A percentile compares a stretch with the other conserved stretches of the same genome.
These are phyloP conservation scores for Castanospermum australe DNA, from an alignment of 306 rosid species.

Conservation along the genomic window DNA sequence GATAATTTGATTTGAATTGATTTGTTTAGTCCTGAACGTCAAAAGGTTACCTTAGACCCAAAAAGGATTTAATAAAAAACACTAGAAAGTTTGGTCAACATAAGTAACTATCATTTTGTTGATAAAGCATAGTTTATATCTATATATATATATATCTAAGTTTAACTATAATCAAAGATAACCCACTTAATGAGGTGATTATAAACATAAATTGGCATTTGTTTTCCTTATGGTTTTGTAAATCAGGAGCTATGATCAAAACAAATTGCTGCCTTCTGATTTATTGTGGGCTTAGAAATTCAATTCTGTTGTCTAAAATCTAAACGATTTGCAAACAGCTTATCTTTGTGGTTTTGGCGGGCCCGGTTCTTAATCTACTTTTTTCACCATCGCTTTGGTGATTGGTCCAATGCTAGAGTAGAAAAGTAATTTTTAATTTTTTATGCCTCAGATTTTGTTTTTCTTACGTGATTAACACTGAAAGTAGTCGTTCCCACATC, in stretches of 20 bases:
- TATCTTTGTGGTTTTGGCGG: too few species aligned
- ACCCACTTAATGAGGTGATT: background rate
- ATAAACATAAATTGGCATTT: background rate
- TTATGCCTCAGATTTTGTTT: too few species aligned
- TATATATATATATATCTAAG: too few species aligned
- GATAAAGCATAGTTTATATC: too few species aligned
- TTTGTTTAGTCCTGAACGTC: background rate
- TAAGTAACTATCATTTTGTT: background rate
- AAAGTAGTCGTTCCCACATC: too few species aligned
- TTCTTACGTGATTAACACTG: too few species aligned
- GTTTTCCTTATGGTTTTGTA: background rate
- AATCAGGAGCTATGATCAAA: background rate
- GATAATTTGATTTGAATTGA: background rate
- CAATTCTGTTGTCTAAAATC: background rate
- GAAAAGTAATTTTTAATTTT: too few species aligned
- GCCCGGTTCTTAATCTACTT: too few species aligned
- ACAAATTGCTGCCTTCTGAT: background rate
- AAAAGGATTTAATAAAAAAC: background rate
- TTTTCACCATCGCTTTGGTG: too few species aligned
- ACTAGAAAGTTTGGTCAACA: conserved; percentile 3
- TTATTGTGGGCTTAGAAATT: background rate
- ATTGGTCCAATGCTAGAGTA: too few species aligned
- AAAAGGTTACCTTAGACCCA: background rate
- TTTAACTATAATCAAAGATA: background rate
- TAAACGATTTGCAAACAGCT: too few species aligned